Percentiles rank a stretch among this genome's conserved stretches.
Evolutionary conservation across 106 monocot species (phyloP).

Genomic region (Xerophyta viscosa): DNA sequence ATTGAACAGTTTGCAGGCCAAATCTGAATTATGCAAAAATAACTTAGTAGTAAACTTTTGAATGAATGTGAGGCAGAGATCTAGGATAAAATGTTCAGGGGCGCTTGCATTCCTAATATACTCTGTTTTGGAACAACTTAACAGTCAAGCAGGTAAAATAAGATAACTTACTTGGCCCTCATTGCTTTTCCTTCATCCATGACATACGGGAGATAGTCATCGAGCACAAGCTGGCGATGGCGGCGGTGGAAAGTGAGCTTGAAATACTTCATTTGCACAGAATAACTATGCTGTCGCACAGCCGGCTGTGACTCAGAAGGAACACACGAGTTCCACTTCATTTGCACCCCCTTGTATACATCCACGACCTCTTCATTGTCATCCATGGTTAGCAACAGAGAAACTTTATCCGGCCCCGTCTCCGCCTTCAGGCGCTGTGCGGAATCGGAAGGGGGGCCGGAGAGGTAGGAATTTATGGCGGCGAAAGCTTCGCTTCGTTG

Average conservation of each 20-base stretch:
- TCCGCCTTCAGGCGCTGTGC: constrained; percentile 45
- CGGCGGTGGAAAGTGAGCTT: constrained; percentile 30
- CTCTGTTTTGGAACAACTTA: too few species aligned
- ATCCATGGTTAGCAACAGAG: constrained; percentile 31
- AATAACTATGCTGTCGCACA: constrained; percentile 5
- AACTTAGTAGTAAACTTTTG: too few species aligned
- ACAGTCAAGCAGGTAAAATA: too few species aligned
- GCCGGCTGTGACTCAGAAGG: not conserved
- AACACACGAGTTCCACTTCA: constrained; percentile 27
- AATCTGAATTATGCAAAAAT: too few species aligned
- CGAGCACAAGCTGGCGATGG: constrained; percentile 12
- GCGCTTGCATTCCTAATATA: too few species aligned
- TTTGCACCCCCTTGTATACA: constrained; percentile 14
- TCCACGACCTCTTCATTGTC: constrained; percentile 50
- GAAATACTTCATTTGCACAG: constrained; percentile 13
- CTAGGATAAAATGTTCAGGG: too few species aligned
- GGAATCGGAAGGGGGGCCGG: constrained; percentile 13
- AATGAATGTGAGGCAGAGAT: too few species aligned
- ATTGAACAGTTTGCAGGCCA: too few species aligned
- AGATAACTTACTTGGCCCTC: constrained; percentile 5
- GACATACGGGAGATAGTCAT: constrained; percentile 16
- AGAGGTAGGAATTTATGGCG: constrained; percentile 50
- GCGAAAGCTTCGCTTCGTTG: constrained; percentile 43
- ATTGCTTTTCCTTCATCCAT: constrained; percentile 13
- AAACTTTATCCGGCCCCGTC: constrained; percentile 15